phyloP scores from a whole-genome alignment of 2,329 filamentous ascomycete genomes.

The Westerdykella aurantiaca region DNA sequence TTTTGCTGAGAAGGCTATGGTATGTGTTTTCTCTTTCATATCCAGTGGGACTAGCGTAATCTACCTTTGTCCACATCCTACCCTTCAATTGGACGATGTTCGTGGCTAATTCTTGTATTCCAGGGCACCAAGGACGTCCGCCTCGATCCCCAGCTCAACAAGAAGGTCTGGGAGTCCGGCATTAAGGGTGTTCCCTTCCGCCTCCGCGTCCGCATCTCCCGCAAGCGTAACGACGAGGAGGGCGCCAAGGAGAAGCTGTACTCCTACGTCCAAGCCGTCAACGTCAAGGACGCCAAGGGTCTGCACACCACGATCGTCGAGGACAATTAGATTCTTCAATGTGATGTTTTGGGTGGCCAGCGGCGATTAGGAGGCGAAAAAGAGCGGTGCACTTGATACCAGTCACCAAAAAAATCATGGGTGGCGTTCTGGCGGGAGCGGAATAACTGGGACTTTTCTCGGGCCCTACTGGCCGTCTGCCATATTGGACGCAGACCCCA shows the following conservation, averaged over 20 bases:
- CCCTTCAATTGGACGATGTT: neutral
- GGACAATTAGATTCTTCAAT: conserved; percentile 45
- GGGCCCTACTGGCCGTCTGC: neutral
- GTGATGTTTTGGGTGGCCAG: neutral
- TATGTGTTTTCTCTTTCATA: conserved; percentile 48
- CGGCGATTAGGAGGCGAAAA: neutral
- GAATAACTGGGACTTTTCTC: neutral
- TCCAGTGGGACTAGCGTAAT: too few relatives aligned
- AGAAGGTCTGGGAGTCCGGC: conserved; percentile 99
- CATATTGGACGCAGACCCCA: too few relatives aligned
- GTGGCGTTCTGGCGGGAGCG: neutral
- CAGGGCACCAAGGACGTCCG: conserved; percentile 97
- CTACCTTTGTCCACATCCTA: neutral
- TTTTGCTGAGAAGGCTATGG: conserved; percentile 93
- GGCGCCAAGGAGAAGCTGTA: conserved; percentile 99
- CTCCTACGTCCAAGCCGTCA: conserved; percentile 99
- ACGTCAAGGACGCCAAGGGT: conserved; percentile 99
- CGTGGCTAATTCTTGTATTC: conserved; percentile 14
- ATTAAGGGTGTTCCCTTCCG: conserved; percentile 98
- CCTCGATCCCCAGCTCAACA: conserved; percentile 97
- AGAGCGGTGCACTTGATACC: neutral
- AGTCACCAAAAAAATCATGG: neutral
- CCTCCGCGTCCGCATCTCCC: conserved; percentile 95
- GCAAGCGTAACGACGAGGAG: conserved; percentile 99
- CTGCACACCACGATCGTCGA: conserved; percentile 85